Conservation (phyloP, 768 basidiomycete genomes). For the Kwoniella dendrophila region DNA sequence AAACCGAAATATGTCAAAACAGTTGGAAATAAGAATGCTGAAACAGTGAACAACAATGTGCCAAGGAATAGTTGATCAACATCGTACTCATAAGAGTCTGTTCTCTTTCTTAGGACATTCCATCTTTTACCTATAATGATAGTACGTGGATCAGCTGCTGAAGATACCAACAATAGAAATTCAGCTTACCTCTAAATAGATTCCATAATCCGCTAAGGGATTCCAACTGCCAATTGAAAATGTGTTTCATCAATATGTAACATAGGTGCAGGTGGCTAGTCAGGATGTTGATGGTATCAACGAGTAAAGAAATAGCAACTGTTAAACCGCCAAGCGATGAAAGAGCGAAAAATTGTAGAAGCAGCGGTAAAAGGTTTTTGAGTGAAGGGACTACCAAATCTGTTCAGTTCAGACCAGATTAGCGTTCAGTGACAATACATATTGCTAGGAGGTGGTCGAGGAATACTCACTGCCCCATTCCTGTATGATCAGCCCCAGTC, state of each 20-base stretch:
- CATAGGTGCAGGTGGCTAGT: conserved; percentile 74
- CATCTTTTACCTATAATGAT: conserved; percentile 72
- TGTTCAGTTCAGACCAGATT: neutral
- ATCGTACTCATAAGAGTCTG: conserved; percentile 86
- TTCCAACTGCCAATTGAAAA: conserved; percentile 67
- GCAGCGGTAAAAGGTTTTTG: neutral
- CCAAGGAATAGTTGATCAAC: conserved; percentile 94
- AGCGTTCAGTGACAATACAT: neutral
- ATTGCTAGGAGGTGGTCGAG: neutral
- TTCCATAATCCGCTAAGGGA: conserved; percentile 76
- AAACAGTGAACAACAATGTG: conserved; percentile 61
- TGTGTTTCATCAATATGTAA: conserved; percentile 65
- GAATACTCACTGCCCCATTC: conserved; percentile 71
- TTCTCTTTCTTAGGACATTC: conserved; percentile 82
- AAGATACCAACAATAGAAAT: neutral
- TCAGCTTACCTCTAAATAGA: conserved; percentile 74
- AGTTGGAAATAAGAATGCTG: conserved; percentile 63
- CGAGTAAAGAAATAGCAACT: conserved; percentile 66
- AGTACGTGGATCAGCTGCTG: neutral
- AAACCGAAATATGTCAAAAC: conserved; percentile 80
- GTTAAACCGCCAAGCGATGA: conserved; percentile 60
- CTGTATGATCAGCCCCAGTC: conserved; percentile 67
- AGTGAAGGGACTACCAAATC: conserved; percentile 3
- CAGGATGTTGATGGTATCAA: conserved; percentile 68
- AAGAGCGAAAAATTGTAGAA: conserved; percentile 51